phyloP scores from a whole-genome alignment of 192 early-diverging fungal genomes.

The Backusella macrospora region DNA sequence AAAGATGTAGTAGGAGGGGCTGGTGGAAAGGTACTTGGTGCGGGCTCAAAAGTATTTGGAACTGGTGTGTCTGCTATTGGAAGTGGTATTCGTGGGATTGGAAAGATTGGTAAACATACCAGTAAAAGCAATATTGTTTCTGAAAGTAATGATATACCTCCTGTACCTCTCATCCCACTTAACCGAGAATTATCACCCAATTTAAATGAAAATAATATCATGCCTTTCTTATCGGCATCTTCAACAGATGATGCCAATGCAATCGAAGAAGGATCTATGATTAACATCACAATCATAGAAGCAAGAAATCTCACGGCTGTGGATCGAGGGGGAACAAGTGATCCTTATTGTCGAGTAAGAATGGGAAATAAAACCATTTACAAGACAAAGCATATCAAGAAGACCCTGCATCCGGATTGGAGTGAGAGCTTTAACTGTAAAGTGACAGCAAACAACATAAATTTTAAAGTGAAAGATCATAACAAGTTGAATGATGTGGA shows the following conservation, averaged over 20 bases:
- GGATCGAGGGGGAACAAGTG: slow-evolving; percentile 59
- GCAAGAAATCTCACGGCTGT: slow-evolving; percentile 49
- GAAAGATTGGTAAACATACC: slow-evolving; percentile 27
- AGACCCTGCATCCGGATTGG: slow-evolving; percentile 65
- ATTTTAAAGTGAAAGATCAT: slow-evolving; percentile 68
- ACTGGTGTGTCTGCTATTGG: slow-evolving; percentile 23
- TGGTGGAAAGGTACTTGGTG: slow-evolving; percentile 53
- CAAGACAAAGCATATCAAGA: slow-evolving; percentile 74
- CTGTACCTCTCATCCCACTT: slow-evolving; percentile 11
- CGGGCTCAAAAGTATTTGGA: slow-evolving; percentile 38
- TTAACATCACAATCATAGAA: slow-evolving; percentile 46
- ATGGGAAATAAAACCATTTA: slow-evolving; percentile 61
- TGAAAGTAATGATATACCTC: slow-evolving; percentile 38
- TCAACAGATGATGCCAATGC: background rate
- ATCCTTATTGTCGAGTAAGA: slow-evolving; percentile 67
- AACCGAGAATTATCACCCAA: background rate
- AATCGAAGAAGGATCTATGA: slow-evolving; percentile 37
- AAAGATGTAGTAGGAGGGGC: slow-evolving; percentile 45
- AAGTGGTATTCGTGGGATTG: slow-evolving; percentile 24
- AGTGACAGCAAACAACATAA: slow-evolving; percentile 41
- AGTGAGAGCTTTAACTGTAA: slow-evolving; percentile 34
- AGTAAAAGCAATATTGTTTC: slow-evolving; percentile 36
- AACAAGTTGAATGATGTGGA: slow-evolving; percentile 68
- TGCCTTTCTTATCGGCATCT: too few relatives aligned
- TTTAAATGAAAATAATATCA: background rate